A percentile compares a stretch with the other conserved stretches of the same genome.
These are phyloP conservation scores for Tardiomyces digboiensis DNA, from an alignment of 1,139 yeast genomes.

Conservation along the genomic window DNA sequence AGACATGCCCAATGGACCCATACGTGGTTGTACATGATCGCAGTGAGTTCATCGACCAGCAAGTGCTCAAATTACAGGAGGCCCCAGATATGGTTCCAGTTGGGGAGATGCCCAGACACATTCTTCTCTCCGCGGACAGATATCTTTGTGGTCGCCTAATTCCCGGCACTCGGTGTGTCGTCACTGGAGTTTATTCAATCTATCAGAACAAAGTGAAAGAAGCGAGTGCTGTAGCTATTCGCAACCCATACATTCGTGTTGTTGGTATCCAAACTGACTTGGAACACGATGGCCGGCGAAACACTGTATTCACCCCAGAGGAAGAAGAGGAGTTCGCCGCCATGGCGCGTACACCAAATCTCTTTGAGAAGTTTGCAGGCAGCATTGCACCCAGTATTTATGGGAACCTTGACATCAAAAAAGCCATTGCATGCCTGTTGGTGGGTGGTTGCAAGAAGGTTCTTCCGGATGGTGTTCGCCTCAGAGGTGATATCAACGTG, in stretches of 20 bases:
- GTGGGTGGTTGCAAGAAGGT: constrained; percentile 94
- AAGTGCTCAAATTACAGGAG: constrained; percentile 86
- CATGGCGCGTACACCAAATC: constrained; percentile 71
- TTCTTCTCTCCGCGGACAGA: constrained; percentile 80
- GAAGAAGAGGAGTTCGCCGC: constrained; percentile 89
- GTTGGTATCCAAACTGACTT: constrained; percentile 81
- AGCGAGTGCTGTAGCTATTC: constrained; percentile 58
- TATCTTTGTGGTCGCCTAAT: constrained; percentile 83
- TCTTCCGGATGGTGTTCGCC: constrained; percentile 91
- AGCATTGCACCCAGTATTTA: constrained; percentile 96
- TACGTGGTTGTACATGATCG: constrained; percentile 90
- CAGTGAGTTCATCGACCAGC: constrained; percentile 89
- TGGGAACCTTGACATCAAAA: constrained; percentile 88
- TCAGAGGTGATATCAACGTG: constrained; percentile 96
- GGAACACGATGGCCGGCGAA: constrained; percentile 58
- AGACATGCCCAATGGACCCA: constrained; percentile 79
- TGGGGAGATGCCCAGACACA: constrained; percentile 98
- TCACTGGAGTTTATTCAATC: constrained; percentile 87
- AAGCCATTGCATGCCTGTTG: constrained; percentile 82
- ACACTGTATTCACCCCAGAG: constrained; percentile 73
- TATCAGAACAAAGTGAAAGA: constrained; percentile 56
- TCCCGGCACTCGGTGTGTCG: constrained; percentile 92
- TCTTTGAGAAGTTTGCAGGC: constrained; percentile 74
- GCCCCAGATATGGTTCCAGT: constrained; percentile 98
- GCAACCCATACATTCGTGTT: constrained; percentile 85